Conservation (phyloP, 1,284 basidiomycete genomes). For the Phaffia rhodozyma region DNA sequence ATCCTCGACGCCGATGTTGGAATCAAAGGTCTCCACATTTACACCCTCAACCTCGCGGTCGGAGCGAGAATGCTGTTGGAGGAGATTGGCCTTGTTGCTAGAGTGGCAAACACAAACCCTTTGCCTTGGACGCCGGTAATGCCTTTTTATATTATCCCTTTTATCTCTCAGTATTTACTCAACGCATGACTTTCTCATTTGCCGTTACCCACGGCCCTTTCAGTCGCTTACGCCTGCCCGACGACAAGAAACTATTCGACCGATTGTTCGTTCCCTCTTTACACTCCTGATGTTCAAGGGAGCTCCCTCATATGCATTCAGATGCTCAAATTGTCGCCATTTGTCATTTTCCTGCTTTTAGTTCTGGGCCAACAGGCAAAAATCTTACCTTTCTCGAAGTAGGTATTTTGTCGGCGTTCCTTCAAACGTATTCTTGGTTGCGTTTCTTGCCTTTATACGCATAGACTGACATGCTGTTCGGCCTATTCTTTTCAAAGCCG, state of each 20-base stretch:
- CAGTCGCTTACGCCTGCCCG: slow-evolving; percentile 78
- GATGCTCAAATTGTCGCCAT: background rate
- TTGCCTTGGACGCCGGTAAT: slow-evolving; percentile 79
- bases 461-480: background rate
- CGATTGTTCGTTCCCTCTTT: slow-evolving; percentile 49
- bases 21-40: slow-evolving; percentile 83
- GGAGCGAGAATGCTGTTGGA: slow-evolving; percentile 85
- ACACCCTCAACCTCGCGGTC: slow-evolving; percentile 96
- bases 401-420: slow-evolving; percentile 17
- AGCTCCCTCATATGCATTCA: background rate
- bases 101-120: slow-evolving; percentile 75
- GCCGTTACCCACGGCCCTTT: slow-evolving; percentile 7
- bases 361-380: slow-evolving; percentile 80
- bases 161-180: slow-evolving; percentile 15
- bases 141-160: background rate
- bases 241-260: slow-evolving; percentile 76
- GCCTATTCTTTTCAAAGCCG: slow-evolving; percentile 35
- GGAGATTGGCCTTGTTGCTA: slow-evolving; percentile 70
- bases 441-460: background rate
- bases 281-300: background rate
- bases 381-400: slow-evolving; percentile 77
- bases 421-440: background rate
- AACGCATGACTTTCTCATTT: slow-evolving; percentile 15
- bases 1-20: slow-evolving; percentile 61
- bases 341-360: background rate